Base-by-base conservation (phyloP, 257 asterid species). In the Dorcoceras hygrometricum region DNA sequence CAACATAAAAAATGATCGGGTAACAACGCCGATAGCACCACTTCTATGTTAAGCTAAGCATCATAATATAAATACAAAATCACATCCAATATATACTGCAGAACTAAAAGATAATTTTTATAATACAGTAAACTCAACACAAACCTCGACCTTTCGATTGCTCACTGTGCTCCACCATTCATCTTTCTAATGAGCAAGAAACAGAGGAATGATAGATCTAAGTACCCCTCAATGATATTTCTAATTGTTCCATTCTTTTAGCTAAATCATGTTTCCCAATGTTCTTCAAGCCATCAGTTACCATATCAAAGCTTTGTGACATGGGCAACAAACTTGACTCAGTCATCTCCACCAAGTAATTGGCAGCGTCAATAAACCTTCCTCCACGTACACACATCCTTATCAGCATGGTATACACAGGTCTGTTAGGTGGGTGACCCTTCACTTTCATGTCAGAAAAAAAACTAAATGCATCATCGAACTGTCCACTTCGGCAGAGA, bases 361-460 rank as follows among this genome's bases (percentile, higher is more conserved):
- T 90, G 26, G 92, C 97, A 66, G 96, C 99, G 74, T 93, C 97
- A n/a, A 90, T 88, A 77, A 70, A 88, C 73, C 92, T 82, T 25
- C 96, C 95, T 8, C 96, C 99, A 26, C 97, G 96, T 27, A 64
- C 79, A 68, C 95, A 93, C 96, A 88, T 80, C 82, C 78, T 93
- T 69, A 93, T 84, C 81, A 93, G 64, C 96, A 93, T 83, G 43
- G 95, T 90, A 72, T 93, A 93, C 65, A 85, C 82, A 19, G 99
- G 99, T 27, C 99, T 79, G 70, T 93, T 93, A 32, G 99, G 97
- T 0, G 86, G 90, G 76, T 93, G 99, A 55, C 99, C 99, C 79
- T 90, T 90, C 78, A 90, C 76, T 74, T 88, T 93, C 95, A 93
- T 90, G 68, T 93, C 99, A 62, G 85, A 75, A 66, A 93, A 93